Conservation (phyloP, 1,284 basidiomycete species). For the Wolfiporia cocos region DNA sequence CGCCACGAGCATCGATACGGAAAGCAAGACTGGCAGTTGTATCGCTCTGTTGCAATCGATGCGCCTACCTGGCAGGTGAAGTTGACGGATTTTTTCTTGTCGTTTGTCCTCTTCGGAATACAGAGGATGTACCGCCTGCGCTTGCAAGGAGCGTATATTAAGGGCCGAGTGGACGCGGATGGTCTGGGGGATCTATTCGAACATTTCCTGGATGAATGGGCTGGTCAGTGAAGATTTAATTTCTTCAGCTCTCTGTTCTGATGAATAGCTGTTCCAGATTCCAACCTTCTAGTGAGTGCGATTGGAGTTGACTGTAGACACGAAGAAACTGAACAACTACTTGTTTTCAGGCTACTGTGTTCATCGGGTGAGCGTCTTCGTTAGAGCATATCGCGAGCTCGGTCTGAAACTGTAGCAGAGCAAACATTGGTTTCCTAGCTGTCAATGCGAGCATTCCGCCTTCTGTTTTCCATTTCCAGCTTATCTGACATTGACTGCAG, state of each 20-base stretch:
- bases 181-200: constrained; percentile 9
- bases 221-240: constrained; percentile 6
- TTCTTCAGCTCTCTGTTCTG: not conserved
- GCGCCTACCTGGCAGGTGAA: constrained; percentile 3
- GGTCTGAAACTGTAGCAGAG: not conserved
- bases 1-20: constrained; percentile 8
- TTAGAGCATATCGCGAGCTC: not conserved
- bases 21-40: constrained; percentile 4
- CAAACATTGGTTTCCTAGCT: constrained; percentile 11
- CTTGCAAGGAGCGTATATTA: constrained; percentile 11
- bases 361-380: constrained; percentile 8
- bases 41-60: constrained; percentile 4
- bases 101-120: constrained; percentile 11
- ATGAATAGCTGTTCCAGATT: constrained; percentile 4
- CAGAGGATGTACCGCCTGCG: constrained; percentile 15
- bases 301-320: not conserved
- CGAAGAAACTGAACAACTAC: not conserved
- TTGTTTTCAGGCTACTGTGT: constrained; percentile 10
- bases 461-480: too few relatives aligned
- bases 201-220: constrained; percentile 12
- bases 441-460: too few relatives aligned
- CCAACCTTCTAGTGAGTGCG: constrained; percentile 9
- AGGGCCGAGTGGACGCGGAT: constrained; percentile 5
- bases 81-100: constrained; percentile 7
- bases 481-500: too few relatives aligned